Evolutionary conservation across 306 rosid species (phyloP).

Genomic region (Quercus dentata): DNA sequence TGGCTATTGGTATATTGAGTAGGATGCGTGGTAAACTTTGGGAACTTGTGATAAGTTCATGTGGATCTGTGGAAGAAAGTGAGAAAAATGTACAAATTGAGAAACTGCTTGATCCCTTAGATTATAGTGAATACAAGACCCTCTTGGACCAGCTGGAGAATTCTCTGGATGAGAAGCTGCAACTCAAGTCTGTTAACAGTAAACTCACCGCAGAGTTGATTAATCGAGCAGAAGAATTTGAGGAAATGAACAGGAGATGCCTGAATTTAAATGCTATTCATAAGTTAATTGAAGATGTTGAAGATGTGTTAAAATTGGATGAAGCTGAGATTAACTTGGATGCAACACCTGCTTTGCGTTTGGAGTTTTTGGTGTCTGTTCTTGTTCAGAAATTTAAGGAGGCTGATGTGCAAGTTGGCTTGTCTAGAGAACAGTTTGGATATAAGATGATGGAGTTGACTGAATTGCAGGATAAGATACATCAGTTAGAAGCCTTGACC

Average conservation of each 20-base stretch:
- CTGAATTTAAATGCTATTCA: conserved; percentile 50
- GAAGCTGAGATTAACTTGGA: conserved; percentile 29
- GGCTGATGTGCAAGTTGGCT: conserved; percentile 51
- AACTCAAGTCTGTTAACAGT: conserved; percentile 50
- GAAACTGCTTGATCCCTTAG: conserved; percentile 52
- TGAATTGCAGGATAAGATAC: conserved; percentile 55
- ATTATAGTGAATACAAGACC: conserved; percentile 50
- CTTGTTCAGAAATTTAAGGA: conserved; percentile 69
- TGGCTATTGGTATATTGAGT: conserved; percentile 47
- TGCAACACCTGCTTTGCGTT: conserved; percentile 46
- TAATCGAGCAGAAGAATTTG: conserved; percentile 51
- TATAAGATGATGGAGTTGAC: conserved; percentile 47
- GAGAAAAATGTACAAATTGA: conserved; percentile 37
- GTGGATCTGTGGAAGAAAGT: conserved; percentile 46
- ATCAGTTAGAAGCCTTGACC: conserved; percentile 37
- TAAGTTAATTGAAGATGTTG: conserved; percentile 58
- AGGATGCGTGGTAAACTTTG: conserved; percentile 47
- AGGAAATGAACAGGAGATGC: conserved; percentile 54
- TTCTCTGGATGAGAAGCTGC: conserved; percentile 45
- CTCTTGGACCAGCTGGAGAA: conserved; percentile 52
- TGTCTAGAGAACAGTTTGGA: conserved; percentile 46
- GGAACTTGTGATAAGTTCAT: conserved; percentile 42
- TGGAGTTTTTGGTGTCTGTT: conserved; percentile 53
- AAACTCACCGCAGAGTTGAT: conserved; percentile 63
- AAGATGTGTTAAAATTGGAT: conserved; percentile 47